These are phyloP conservation scores for Kregervanrija fluxuum DNA, from an alignment of 805 yeast genomes.

Conservation along the genomic window DNA sequence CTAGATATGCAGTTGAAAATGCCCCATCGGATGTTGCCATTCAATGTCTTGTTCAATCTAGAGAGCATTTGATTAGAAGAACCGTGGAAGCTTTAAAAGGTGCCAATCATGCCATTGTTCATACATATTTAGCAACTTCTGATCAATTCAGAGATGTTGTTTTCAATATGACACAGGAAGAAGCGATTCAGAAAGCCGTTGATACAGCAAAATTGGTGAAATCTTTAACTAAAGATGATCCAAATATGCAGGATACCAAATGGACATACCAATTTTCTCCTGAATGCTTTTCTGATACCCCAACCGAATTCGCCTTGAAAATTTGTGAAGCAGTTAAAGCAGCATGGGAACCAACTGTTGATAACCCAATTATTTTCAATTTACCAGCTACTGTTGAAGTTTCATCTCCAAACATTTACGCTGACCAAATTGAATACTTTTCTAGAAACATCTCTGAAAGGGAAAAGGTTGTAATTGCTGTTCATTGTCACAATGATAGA, in stretches of 20 bases:
- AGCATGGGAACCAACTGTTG: constrained; percentile 75
- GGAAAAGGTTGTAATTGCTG: constrained; percentile 62
- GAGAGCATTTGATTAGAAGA: constrained; percentile 66
- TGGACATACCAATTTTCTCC: constrained; percentile 77
- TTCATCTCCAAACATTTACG: constrained; percentile 67
- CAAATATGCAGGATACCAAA: constrained; percentile 49
- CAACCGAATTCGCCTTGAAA: constrained; percentile 64
- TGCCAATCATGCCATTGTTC: constrained; percentile 66
- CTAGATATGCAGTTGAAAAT: constrained; percentile 69
- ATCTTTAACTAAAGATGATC: constrained; percentile 70
- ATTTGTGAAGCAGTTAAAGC: constrained; percentile 74
- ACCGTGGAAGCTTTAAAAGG: constrained; percentile 69
- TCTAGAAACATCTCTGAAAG: constrained; percentile 60
- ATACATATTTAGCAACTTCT: constrained; percentile 69
- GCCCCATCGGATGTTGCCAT: constrained; percentile 71
- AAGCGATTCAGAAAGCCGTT: constrained; percentile 61
- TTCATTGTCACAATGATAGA: constrained; percentile 74
- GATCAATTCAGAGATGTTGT: constrained; percentile 72
- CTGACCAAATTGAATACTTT: constrained; percentile 76
- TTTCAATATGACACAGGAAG: constrained; percentile 62
- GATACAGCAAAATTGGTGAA: constrained; percentile 63
- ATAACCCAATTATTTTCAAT: constrained; percentile 69
- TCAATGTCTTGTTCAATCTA: constrained; percentile 70
- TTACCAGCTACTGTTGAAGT: constrained; percentile 80
- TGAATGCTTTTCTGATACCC: constrained; percentile 71